Percentiles rank a stretch among this genome's conserved stretches.
These are phyloP conservation scores for Ustilago sp. DNA, from an alignment of 1,284 basidiomycete species.

Conservation along the genomic window DNA sequence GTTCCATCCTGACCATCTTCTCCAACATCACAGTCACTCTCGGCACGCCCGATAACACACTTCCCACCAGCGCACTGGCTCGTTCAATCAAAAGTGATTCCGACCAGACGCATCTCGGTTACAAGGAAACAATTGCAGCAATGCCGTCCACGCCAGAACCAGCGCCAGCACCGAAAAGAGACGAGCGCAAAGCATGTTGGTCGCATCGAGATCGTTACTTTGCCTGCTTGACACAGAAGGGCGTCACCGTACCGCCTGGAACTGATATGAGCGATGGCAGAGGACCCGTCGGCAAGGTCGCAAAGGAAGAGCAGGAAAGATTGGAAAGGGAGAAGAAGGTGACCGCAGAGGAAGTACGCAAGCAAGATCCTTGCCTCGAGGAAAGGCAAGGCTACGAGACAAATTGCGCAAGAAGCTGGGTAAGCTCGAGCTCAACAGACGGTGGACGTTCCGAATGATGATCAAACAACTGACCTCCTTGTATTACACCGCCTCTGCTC, in stretches of 20 bases:
- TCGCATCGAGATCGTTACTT: conserved; percentile 64
- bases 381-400: conserved; percentile 59
- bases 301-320: conserved; percentile 47
- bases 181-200: conserved; percentile 65
- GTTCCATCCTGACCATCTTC: neutral
- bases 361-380: conserved; percentile 60
- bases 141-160: conserved; percentile 38
- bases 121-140: neutral
- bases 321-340: conserved; percentile 40
- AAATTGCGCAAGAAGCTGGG: conserved; percentile 67
- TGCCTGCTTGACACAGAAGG: conserved; percentile 58
- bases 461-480: conserved; percentile 2
- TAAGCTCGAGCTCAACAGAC: conserved; percentile 35
- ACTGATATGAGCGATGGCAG: conserved; percentile 65
- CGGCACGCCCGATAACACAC: neutral
- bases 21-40: conserved; percentile 8
- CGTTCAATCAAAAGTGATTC: neutral
- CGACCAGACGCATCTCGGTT: neutral
- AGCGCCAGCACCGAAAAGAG: conserved; percentile 58
- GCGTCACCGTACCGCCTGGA: conserved; percentile 62
- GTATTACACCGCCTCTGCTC: neutral
- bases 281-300: conserved; percentile 54
- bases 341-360: conserved; percentile 40
- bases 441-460: neutral
- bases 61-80: neutral